Evolutionary conservation across 2,329 filamentous ascomycete genomes (phyloP), one percentile per base, ranked within the genome.

Genomic region (Chaetomium globosum): DNA sequence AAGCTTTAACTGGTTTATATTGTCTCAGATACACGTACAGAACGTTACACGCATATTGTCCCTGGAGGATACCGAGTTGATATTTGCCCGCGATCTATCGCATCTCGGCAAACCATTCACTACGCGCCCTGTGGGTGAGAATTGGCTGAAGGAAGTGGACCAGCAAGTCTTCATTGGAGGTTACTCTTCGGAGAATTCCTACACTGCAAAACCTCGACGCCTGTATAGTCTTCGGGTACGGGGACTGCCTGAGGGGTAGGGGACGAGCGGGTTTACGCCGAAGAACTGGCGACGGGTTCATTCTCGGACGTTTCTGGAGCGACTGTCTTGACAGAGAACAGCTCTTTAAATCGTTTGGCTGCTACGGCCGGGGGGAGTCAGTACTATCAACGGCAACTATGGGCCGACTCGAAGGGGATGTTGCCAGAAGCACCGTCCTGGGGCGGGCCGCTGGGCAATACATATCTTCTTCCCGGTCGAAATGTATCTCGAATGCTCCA

Each of bases 401-500:
- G 19, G 31, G 57, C 33, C 12, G 30, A 28, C 6, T 19, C 21
- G 26, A 8, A 49, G 23, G 39, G 23, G 36, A 6, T 51, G 26
- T 33, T 23, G 19, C 23, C 26, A 23, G 8, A 46, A 23, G 21
- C 48, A 23, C 46, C n/a, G 6, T 10, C 9, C 46, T 23, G 8
- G 21, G 46, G 2, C 39, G 39, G 39, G 39, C n/a, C 3, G 8
- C 8, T 48, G 21, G n/a, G 19, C 46, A 48, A 4, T 36, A 66
- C 71, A 46, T 52, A 73, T 71, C 81, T 69, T 80, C 75, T 49
- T 80, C 78, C 39, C 73, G 78, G 31, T 77, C 72, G 70, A 86
- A 86, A 30, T 78, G 71, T 12, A 86, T 79, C 73, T 86, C 81
- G 65, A 85, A 86, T 0, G 79, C 79, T 6, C 81, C 80, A 1